Percentiles rank a stretch among this genome's conserved stretches.
phyloP scores from a whole-genome alignment of 1,284 basidiomycete genomes.

The Tilletia walkeri region DNA sequence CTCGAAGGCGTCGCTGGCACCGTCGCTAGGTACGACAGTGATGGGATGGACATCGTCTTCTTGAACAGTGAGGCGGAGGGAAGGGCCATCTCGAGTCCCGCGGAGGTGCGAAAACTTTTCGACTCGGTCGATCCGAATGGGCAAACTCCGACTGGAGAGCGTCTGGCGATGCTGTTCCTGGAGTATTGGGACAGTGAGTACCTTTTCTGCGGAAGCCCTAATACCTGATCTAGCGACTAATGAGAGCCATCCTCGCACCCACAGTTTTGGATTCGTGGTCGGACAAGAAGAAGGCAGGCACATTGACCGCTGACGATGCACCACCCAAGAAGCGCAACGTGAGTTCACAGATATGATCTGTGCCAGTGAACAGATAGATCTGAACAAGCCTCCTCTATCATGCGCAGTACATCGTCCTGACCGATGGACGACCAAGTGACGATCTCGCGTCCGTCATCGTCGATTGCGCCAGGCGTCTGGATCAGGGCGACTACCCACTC shows the following conservation, averaged over 20 bases:
- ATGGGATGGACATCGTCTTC: conserved; percentile 41
- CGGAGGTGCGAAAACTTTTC: conserved; percentile 28
- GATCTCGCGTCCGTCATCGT: conserved; percentile 63
- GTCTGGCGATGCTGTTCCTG: conserved; percentile 33
- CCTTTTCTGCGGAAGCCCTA: no score
- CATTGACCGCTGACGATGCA: neutral
- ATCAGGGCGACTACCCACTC: conserved; percentile 61
- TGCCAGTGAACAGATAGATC: neutral
- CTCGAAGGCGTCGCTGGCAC: conserved; percentile 31
- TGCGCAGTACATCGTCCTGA: conserved; percentile 23
- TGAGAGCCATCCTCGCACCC: neutral
- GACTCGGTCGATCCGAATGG: conserved; percentile 33
- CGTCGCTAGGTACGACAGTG: conserved; percentile 31
- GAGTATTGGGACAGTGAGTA: conserved; percentile 31
- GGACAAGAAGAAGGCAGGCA: conserved; percentile 11
- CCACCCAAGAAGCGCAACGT: conserved; percentile 26
- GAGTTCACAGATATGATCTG: neutral
- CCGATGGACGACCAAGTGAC: conserved; percentile 55
- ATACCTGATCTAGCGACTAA: neutral
- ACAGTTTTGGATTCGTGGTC: conserved; percentile 28
- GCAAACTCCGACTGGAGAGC: conserved; percentile 35
- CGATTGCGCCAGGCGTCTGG: conserved; percentile 61
- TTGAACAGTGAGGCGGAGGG: conserved; percentile 28
- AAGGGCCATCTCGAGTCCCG: conserved; percentile 23
- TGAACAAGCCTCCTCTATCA: neutral